Conservation (phyloP, 345 rosid genomes). For the Bretschneidera sinensis region DNA sequence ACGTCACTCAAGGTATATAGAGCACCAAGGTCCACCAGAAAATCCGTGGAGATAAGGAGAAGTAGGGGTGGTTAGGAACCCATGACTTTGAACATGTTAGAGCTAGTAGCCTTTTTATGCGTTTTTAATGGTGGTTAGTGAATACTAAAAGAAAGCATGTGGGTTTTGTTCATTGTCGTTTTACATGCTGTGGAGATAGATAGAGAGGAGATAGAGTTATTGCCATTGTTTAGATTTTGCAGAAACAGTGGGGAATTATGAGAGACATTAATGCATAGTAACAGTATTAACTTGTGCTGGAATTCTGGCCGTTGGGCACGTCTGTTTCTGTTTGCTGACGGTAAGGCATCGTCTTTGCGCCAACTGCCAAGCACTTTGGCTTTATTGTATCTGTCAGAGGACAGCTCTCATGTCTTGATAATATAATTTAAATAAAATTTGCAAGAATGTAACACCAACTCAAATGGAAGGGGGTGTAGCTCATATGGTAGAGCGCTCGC, state of each 20-base stretch:
- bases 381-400: too few relatives aligned
- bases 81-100: neutral
- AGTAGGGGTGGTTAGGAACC: neutral
- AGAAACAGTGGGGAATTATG: neutral
- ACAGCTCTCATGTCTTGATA: too few relatives aligned
- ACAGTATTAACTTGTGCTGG: neutral
- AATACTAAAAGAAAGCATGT: neutral
- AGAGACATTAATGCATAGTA: neutral
- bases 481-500: slow-evolving; percentile 93
- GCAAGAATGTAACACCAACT: too few relatives aligned
- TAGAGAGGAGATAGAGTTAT: neutral
- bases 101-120: too few relatives aligned
- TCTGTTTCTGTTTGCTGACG: neutral
- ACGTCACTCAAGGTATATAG: neutral
- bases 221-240: too few relatives aligned
- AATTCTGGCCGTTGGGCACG: neutral
- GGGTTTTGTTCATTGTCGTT: neutral
- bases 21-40: neutral
- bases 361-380: neutral
- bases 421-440: too few relatives aligned
- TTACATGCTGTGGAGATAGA: neutral
- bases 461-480: slow-evolving; percentile 50
- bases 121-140: neutral
- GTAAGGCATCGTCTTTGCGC: neutral
- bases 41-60: neutral